These are phyloP conservation scores for Taxillus chinensis DNA, from an alignment of 164 flowering plant genomes.

Conservation along the genomic window DNA sequence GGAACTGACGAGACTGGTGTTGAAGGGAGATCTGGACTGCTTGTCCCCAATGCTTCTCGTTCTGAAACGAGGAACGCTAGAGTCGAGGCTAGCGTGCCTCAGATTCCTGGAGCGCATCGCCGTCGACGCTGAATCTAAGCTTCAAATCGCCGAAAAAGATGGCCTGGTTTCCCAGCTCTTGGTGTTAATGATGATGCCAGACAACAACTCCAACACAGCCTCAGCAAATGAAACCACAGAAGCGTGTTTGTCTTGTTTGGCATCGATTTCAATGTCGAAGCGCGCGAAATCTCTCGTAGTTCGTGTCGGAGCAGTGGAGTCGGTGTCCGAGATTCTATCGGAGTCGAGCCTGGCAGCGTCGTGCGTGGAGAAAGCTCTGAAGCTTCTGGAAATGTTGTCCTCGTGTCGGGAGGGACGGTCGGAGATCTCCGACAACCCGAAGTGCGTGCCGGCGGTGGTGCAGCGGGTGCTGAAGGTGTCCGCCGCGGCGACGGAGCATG, in stretches of 20 bases:
- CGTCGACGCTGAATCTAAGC: conserved; percentile 32
- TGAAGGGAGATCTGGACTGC: conserved; percentile 15
- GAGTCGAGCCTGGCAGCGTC: conserved; percentile 16
- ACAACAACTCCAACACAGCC: conserved; percentile 11
- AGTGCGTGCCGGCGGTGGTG: conserved; percentile 36
- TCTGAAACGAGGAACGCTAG: conserved; percentile 26
- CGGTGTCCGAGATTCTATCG: conserved; percentile 18
- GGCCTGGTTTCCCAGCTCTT: conserved; percentile 33
- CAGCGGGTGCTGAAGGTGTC: conserved; percentile 61
- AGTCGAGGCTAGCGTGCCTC: conserved; percentile 27
- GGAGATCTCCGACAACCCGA: conserved; percentile 40
- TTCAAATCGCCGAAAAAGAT: conserved; percentile 26
- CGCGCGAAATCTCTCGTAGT: conserved; percentile 31
- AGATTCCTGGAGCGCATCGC: conserved; percentile 35
- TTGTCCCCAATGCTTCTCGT: conserved; percentile 24
- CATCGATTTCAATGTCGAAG: conserved; percentile 28
- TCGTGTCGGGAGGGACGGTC: conserved; percentile 50
- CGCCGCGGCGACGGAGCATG: conserved; percentile 57
- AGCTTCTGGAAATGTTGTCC: conserved; percentile 45
- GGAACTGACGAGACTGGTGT: conserved; percentile 10
- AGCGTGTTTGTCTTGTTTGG: conserved; percentile 38
- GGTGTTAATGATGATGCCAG: conserved; percentile 16
- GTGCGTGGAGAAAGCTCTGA: conserved; percentile 37
- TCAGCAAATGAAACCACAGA: conserved; percentile 16
- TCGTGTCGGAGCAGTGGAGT: conserved; percentile 29